Base-by-base conservation (phyloP, 495 filamentous ascomycete species). In the Venustampulla echinocandica region DNA sequence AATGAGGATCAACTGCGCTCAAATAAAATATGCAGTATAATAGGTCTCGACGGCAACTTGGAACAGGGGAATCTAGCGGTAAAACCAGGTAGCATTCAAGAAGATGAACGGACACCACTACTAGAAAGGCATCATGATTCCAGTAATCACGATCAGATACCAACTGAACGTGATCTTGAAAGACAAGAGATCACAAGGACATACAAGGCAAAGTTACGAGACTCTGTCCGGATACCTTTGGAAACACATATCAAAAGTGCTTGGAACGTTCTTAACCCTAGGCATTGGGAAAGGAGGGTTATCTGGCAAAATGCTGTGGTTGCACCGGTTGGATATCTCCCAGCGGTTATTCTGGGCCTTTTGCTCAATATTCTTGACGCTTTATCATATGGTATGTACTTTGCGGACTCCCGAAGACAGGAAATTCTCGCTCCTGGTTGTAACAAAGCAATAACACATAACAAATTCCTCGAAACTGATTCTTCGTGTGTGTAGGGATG, bases 311-410 rank as follows among this genome's bases (percentile, higher is more conserved):
- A 75, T 19, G 76, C 70, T 2, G 61, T 92, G 9, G 64, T 84
- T 14, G 71, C 82, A 46, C 84, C 89, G 5, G 59, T 79, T 19
- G 73, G 75, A 30, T 80, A 80, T 39, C 57, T 96, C 10, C 92
- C 93, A 1, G 82, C 90, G 4, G 90, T 97, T 3, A 68, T 93
- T 47, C 76, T 98, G 2, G 92, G 92, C 0, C 69, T 95, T 14
- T 70, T 98, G 4, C 73, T 98, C 14, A 98, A 96, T 55, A 81
- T 98, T 33, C 70, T 98, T 20, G 92, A 98, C 67, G 92, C 88
- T 19, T 62, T 98, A 30, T 96, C 90, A 10, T 98, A 98, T 59
- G 92, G 88, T 80, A 60, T 53, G 64, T 47, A 19, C 35, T 30
- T 30, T n/a, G n/a, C n/a, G n/a, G n/a, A n/a, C n/a, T n/a, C n/a